Evolutionary conservation across 2,329 filamentous ascomycete genomes (phyloP).

Genomic region (Pestalotiopsis sp.): DNA sequence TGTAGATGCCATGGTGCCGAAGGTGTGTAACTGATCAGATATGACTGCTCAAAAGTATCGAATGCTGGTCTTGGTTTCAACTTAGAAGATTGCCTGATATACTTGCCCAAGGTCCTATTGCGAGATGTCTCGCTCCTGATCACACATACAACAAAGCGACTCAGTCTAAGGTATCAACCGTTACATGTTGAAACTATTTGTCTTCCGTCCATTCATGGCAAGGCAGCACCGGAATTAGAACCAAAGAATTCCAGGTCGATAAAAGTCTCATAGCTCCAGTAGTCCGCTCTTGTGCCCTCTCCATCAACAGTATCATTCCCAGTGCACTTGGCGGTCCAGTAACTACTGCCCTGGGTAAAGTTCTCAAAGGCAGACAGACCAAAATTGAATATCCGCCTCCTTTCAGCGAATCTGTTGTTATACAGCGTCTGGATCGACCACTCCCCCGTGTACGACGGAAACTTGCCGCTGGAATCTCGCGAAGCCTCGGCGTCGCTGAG

Average conservation of each 20-base stretch:
- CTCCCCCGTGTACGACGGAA: conserved; percentile 37
- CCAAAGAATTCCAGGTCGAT: neutral
- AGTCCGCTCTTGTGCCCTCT: conserved; percentile 16
- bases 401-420: conserved; percentile 32
- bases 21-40: neutral
- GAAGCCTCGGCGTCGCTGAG: neutral
- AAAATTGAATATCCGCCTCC: conserved; percentile 32
- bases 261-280: conserved; percentile 13
- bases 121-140: neutral
- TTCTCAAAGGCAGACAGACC: conserved; percentile 35
- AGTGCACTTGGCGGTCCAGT: conserved; percentile 29
- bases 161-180: neutral
- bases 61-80: neutral
- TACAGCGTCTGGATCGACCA: conserved; percentile 34
- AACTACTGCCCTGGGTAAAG: conserved; percentile 32
- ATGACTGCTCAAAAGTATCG: neutral
- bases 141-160: neutral
- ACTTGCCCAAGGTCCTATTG: neutral
- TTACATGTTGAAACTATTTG: neutral
- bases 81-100: neutral
- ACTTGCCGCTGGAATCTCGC: conserved; percentile 19
- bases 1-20: neutral
- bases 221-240: neutral
- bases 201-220: neutral
- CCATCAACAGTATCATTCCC: conserved; percentile 14